Evolutionary conservation across 495 filamentous ascomycete genomes (phyloP), one percentile per base, ranked within the genome.

Genomic region (Xylaria flabelliformis): DNA sequence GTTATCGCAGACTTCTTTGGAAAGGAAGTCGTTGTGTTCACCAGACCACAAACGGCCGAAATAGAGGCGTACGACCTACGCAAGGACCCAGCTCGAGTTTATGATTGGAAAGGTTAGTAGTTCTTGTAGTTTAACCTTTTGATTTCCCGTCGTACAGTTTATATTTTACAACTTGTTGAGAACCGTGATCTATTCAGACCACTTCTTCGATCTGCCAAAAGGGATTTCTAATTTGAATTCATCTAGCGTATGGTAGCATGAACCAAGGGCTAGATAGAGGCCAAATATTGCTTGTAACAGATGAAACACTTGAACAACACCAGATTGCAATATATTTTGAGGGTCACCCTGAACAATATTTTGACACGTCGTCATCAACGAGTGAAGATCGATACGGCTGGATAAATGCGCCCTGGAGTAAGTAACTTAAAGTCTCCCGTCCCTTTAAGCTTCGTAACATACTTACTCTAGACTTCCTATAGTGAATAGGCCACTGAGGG

Each of bases 1-100:
- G 58, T 61, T 61, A 61, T 61, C 17, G 58, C 58, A 17, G 58
- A 61, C 19, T 61, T 61, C 34, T 61, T 61, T 13, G 58, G 58
- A 4, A 61, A 61, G 13, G 58, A 61, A 61, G 32, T 61, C 0
- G 34, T 61, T 17, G 58, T 61, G 6, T 61, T 61, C 15, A 39
- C 15, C n/a, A 61, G 58, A 59, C 26, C 4, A 0, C 4, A 12
- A 12, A 10, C 0, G 13, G 51, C 19, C 4, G 26, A 1, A 6
- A 34, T 15, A 6, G 5, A 6, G 4, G 1, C 3, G 9, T 4
- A 19, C 6, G 4, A 39, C 0, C 8, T 61, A 39, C 58, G 58
- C 17, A 2, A n/a, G 8, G 58, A 61, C 6, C 58, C 58, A 13
- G 7, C 32, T n/a, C 17, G 58, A 4, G 7, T 1, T 9, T 61